phyloP scores from a whole-genome alignment of 2,329 filamentous ascomycete genomes.

The Colletotrichum karsti region DNA sequence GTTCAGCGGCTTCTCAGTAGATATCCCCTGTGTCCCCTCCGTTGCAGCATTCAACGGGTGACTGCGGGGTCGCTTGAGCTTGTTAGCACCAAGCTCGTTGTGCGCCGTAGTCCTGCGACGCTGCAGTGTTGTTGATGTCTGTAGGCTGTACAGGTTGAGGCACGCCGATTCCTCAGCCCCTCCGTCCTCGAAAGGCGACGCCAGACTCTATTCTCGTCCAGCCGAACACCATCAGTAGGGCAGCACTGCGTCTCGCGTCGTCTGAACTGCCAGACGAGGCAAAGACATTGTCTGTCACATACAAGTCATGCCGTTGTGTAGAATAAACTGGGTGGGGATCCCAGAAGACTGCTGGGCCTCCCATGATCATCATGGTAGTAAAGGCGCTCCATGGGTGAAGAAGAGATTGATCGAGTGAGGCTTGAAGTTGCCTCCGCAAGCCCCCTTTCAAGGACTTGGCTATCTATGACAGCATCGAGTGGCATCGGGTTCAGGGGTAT shows the following conservation, averaged over 20 bases:
- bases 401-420: not conserved
- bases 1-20: not conserved
- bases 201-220: not conserved
- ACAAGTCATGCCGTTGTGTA: not conserved
- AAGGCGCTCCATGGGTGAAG: not conserved
- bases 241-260: not conserved
- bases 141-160: not conserved
- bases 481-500: not conserved
- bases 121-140: not conserved
- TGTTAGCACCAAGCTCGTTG: conserved; percentile 3
- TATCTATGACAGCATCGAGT: conserved; percentile 3
- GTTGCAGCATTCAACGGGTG: not conserved
- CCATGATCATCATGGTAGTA: not conserved
- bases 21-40: not conserved
- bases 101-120: not conserved
- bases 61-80: not conserved
- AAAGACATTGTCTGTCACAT: not conserved
- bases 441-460: not conserved
- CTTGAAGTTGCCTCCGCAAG: not conserved
- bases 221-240: not conserved
- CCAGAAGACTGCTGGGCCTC: not conserved
- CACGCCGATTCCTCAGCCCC: too few species aligned
- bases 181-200: too few species aligned
- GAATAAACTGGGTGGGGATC: not conserved
- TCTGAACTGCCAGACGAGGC: not conserved